Base-by-base conservation (phyloP, 2,329 filamentous ascomycete species). In the Gliomastix tumulicola region DNA sequence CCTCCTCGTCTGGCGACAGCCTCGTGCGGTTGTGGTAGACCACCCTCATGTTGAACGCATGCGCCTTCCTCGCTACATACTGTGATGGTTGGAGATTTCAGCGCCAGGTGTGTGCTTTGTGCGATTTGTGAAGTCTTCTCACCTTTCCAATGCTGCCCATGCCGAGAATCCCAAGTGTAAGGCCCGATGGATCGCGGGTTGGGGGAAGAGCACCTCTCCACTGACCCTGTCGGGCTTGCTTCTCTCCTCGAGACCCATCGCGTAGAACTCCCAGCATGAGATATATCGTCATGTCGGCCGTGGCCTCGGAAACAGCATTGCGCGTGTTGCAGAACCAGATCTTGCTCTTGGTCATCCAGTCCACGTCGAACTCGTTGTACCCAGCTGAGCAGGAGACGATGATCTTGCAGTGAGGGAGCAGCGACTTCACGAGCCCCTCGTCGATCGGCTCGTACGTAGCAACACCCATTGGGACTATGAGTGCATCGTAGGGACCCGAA, bases 291-390 rank as follows among this genome's bases (percentile, higher is more conserved):
- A 28, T 25, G 52, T 87, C 82, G 23, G 83, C 83, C 0, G 83
- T 87, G 6, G 82, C 74, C 52, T 84, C 76, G 50, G 84, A 75
- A 13, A 82, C 79, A 1, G 77, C 76, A 0, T 70, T 76, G 15
- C 82, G 82, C 2, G 79, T 74, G 51, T 86, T 84, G 34, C 70
- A 82, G 20, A 87, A 75, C 9, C 64, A 65, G 35, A 87, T 70
- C 17, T 63, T 64, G 6, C 39, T 41, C 8, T 40, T 19, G 3
- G 72, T 76, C 58, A 80, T 84, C 20, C 78, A 76, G 36, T 71
- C 54, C 5, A 83, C 65, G 48, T 84, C 77, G 40, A 86, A 66
- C 54, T 85, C 78, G 49, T 87, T 82, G 55, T 87, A 88, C n/a
- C 83, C 82, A 6, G 51, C 54, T n/a, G 58, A 62, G 4, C 62